phyloP scores from a whole-genome alignment of 2,329 filamentous ascomycete species.

The Volutella citrinella region DNA sequence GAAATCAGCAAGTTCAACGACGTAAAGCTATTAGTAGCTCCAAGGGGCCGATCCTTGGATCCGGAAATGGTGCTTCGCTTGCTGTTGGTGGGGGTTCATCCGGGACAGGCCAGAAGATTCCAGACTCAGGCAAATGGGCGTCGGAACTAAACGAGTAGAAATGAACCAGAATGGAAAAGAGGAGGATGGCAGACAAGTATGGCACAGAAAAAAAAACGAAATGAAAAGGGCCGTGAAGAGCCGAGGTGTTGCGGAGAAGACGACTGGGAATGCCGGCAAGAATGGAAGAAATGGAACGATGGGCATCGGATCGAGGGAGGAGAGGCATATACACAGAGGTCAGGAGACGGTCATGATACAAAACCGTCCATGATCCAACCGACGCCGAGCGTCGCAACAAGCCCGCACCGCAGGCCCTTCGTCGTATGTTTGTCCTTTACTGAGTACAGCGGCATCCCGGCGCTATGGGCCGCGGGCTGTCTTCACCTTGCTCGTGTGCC shows the following conservation, averaged over 20 bases:
- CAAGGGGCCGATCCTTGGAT: too few relatives aligned
- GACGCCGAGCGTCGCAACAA: constrained; percentile 8
- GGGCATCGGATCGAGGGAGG: constrained; percentile 8
- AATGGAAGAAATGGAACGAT: constrained; percentile 9
- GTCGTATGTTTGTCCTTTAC: constrained; percentile 15
- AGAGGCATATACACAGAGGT: constrained; percentile 8
- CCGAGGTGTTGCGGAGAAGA: constrained; percentile 1
- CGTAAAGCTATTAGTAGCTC: too few relatives aligned
- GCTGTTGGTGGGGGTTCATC: too few relatives aligned
- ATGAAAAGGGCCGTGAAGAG: too few relatives aligned
- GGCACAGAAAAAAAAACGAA: constrained; percentile 1
- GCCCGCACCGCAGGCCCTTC: constrained; percentile 3
- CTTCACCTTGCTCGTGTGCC: too few relatives aligned
- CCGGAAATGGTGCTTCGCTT: too few relatives aligned
- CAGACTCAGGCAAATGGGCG: constrained; percentile 2
- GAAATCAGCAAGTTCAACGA: too few relatives aligned
- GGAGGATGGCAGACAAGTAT: neutral
- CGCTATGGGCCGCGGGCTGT: too few relatives aligned
- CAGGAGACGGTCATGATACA: constrained; percentile 16
- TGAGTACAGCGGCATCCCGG: too few relatives aligned
- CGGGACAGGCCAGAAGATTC: too few relatives aligned
- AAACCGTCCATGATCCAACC: constrained; percentile 3
- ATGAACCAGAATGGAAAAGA: neutral
- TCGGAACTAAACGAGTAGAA: neutral
- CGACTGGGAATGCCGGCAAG: neutral